These are phyloP conservation scores for Pyrenophora tritici-repentis DNA, from an alignment of 2,329 filamentous ascomycete species.

Conservation along the genomic window DNA sequence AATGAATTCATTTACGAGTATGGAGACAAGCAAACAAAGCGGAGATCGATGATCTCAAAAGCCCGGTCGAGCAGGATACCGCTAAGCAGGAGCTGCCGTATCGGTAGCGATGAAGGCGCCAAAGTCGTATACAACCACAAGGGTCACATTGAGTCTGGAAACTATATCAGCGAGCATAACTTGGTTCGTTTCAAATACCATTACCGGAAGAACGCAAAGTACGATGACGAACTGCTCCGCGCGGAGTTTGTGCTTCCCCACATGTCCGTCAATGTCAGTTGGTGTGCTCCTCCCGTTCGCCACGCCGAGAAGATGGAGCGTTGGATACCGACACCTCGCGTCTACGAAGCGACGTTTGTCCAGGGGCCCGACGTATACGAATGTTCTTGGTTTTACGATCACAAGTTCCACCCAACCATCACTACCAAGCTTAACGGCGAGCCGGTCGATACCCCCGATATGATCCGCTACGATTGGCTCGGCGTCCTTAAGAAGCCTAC, in stretches of 20 bases:
- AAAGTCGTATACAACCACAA: constrained; percentile 58
- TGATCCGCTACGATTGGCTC: constrained; percentile 57
- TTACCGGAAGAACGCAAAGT: constrained; percentile 60
- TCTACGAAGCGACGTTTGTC: constrained; percentile 60
- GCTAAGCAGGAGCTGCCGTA: constrained; percentile 51
- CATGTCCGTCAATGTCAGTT: constrained; percentile 60
- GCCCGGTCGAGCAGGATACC: constrained; percentile 45
- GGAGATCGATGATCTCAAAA: constrained; percentile 48
- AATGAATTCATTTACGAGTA: constrained; percentile 60
- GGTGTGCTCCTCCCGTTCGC: constrained; percentile 58
- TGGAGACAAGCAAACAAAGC: constrained; percentile 32
- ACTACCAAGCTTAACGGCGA: constrained; percentile 55
- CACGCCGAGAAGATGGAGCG: constrained; percentile 58
- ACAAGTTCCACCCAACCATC: constrained; percentile 49
- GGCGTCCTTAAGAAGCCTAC: constrained; percentile 48
- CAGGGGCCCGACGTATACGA: constrained; percentile 59
- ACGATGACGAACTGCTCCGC: constrained; percentile 60
- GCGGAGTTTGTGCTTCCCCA: constrained; percentile 61
- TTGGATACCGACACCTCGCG: constrained; percentile 61
- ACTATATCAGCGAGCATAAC: constrained; percentile 59
- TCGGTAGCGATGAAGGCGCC: constrained; percentile 53
- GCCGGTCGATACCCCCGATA: constrained; percentile 58
- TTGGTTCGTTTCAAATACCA: constrained; percentile 60
- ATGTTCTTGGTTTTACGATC: constrained; percentile 51
- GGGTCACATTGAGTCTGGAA: constrained; percentile 59